A percentile compares a stretch with the other conserved stretches of the same genome.
These are phyloP conservation scores for Porpolomopsis calyptriformis DNA, from an alignment of 768 basidiomycete genomes.

Conservation along the genomic window DNA sequence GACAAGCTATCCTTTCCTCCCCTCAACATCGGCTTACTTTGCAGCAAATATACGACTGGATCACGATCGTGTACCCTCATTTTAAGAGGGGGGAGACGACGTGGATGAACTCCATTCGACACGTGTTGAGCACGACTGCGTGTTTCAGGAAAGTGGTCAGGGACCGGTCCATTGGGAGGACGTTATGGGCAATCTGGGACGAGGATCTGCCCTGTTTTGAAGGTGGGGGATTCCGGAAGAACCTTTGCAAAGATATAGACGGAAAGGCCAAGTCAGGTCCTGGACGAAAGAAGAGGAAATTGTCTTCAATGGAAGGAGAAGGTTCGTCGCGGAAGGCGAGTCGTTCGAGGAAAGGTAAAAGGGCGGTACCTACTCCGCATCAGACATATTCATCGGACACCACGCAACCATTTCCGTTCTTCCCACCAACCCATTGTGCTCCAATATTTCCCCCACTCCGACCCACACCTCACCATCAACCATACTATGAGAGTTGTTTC, in stretches of 20 bases:
- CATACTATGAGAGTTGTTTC: constrained; percentile 57
- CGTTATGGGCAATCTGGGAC: constrained; percentile 81
- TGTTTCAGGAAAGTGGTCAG: constrained; percentile 81
- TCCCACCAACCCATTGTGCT: constrained; percentile 19
- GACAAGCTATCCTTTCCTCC: constrained; percentile 85
- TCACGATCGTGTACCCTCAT: constrained; percentile 86
- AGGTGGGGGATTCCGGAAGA: constrained; percentile 72
- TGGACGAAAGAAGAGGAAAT: neutral
- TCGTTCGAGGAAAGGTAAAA: constrained; percentile 33
- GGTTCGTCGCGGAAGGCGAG: constrained; percentile 23
- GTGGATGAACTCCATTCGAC: constrained; percentile 98
- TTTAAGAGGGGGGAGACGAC: constrained; percentile 89
- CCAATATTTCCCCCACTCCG: constrained; percentile 42
- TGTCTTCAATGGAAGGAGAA: neutral
- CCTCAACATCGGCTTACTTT: constrained; percentile 76
- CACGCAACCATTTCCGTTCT: constrained; percentile 16
- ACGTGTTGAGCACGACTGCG: constrained; percentile 86
- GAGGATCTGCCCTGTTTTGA: constrained; percentile 76
- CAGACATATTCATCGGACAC: constrained; percentile 14
- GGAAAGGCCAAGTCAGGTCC: constrained; percentile 27
- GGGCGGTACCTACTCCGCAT: constrained; percentile 11
- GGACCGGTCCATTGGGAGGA: constrained; percentile 68
- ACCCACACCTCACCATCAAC: constrained; percentile 57
- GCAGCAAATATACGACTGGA: constrained; percentile 94
- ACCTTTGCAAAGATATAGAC: constrained; percentile 38